These are phyloP conservation scores for Metschnikowia lunata DNA, from an alignment of 805 yeast genomes.

Conservation along the genomic window DNA sequence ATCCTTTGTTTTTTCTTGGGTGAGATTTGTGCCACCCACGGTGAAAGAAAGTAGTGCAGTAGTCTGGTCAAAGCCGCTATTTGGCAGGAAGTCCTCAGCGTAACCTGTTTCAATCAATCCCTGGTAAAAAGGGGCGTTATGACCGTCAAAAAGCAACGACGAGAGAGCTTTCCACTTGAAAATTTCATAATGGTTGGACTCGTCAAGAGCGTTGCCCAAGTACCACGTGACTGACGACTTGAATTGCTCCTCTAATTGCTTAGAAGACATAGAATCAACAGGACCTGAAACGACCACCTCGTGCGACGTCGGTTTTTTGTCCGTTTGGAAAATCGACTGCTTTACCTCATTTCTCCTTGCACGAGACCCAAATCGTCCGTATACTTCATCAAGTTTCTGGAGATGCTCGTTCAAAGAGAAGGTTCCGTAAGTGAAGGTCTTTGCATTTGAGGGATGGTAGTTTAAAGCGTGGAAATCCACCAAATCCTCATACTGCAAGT, in stretches of 20 bases:
- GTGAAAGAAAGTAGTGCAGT: constrained; percentile 76
- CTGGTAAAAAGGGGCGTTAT: constrained; percentile 84
- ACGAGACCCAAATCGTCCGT: constrained; percentile 51
- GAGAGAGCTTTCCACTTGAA: constrained; percentile 70
- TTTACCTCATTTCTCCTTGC: constrained; percentile 24
- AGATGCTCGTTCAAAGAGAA: constrained; percentile 62
- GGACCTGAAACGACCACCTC: constrained; percentile 58
- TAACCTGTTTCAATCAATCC: constrained; percentile 78
- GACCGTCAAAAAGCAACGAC: constrained; percentile 79
- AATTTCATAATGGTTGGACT: constrained; percentile 52
- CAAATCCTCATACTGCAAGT: constrained; percentile 68
- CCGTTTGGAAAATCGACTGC: constrained; percentile 43
- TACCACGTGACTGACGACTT: constrained; percentile 88
- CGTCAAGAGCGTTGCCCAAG: constrained; percentile 64
- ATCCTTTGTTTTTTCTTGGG: constrained; percentile 39
- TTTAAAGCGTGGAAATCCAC: constrained; percentile 67
- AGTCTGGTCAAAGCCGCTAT: constrained; percentile 81
- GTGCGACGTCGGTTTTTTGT: constrained; percentile 9
- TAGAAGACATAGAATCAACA: constrained; percentile 48
- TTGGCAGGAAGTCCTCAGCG: constrained; percentile 83
- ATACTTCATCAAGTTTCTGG: constrained; percentile 48
- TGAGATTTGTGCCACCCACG: constrained; percentile 77
- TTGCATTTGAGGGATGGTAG: constrained; percentile 89
- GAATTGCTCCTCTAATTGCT: constrained; percentile 68
- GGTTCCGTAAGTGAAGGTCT: constrained; percentile 83